Base-by-base conservation (phyloP, 805 yeast species). In the Kuraishia cidri region DNA sequence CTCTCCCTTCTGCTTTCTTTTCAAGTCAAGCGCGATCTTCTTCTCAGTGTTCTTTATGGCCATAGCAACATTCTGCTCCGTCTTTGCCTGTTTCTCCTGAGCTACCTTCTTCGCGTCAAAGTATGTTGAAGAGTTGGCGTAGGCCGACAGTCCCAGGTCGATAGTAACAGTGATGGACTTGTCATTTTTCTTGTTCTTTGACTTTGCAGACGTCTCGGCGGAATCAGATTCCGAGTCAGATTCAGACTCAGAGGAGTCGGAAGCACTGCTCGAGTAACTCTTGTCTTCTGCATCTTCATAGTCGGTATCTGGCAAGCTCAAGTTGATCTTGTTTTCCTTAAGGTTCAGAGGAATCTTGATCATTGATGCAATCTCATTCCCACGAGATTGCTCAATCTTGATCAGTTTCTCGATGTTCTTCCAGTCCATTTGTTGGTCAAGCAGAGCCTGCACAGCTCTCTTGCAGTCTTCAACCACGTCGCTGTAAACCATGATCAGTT, bases 391-490 rank as follows among this genome's bases (percentile, higher is more conserved):
- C 47, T 90, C 95, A 32, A 75, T 64, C 30, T 68, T 59, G 32
- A 90, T 77, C 36, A 81, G 56, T 40, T 77, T 75, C 49, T 82
- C 95, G 40, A 88, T 88, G 38, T 85, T 80, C 27, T 72, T 71
- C 98, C 98, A 90, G 51, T 90, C 97, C 85, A 86, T 84, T 41
- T 84, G 88, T 48, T 84, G 92, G 35, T 79, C 77, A 4, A 87
- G 40, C 34, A 86, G 57, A 1, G 63, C 59, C 37, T 78, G 80
- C 4, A 90, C 82, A 3, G 82, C 78, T 6, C 50, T 54, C 37
- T 72, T 79, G 30, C 92, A 86, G 12, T 72, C 72, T 31, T 81
- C 92, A 4, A 88, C 86, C 17, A 72, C 43, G 18, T 75, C 75
- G 4, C 90, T 80, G 50, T 81, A 66, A 24, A 67, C 59, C 39